phyloP scores from a whole-genome alignment of 306 rosid species.

The Spatholobus suberectus region DNA sequence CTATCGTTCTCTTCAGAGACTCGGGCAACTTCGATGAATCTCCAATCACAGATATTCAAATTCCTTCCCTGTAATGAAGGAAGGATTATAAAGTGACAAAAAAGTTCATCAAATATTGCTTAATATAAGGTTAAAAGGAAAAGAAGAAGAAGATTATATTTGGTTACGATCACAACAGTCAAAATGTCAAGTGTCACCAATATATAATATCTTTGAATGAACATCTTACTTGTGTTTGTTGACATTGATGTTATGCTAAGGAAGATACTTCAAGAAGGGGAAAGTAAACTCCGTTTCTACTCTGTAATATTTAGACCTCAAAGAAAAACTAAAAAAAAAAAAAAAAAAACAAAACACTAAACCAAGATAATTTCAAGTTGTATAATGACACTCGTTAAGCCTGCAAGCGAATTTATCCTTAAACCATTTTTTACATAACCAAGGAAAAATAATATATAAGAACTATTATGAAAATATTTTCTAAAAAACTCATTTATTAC shows the following conservation, averaged over 20 bases:
- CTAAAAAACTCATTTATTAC: no score
- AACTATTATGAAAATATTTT: neutral
- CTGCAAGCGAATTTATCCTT: neutral
- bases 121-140: no score
- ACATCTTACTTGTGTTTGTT: neutral
- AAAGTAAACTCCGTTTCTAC: neutral
- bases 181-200: neutral
- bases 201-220: neutral
- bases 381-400: neutral
- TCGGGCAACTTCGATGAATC: conserved; percentile 62
- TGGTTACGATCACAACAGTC: neutral
- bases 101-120: neutral
- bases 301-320: neutral
- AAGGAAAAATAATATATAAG: neutral
- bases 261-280: neutral
- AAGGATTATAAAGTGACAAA: neutral
- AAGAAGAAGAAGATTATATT: no score
- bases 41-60: conserved; percentile 67
- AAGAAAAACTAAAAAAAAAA: neutral
- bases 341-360: neutral
- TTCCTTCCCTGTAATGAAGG: conserved; percentile 54
- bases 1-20: conserved; percentile 48
- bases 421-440: no score
- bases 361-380: neutral
- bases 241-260: neutral